phyloP scores from a whole-genome alignment of 2,329 filamentous ascomycete species.

The Colletotrichum euphorbiae region DNA sequence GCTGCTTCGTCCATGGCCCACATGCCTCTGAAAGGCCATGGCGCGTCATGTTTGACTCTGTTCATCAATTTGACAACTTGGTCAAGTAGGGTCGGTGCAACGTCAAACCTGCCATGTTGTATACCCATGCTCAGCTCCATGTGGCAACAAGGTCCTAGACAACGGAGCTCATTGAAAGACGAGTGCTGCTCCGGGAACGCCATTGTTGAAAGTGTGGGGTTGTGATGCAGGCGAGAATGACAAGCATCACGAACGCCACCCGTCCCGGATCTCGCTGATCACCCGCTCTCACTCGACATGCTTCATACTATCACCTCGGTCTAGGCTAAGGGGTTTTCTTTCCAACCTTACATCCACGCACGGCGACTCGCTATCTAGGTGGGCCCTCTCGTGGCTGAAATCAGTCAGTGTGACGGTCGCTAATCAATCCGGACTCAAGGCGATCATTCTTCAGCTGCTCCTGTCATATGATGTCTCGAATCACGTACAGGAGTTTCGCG shows the following conservation, averaged over 20 bases:
- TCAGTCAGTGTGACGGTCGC: too few relatives aligned
- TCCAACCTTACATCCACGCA: background rate
- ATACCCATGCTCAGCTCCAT: background rate
- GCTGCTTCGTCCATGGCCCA: background rate
- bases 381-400: background rate
- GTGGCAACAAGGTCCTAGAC: background rate
- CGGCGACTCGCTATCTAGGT: too few relatives aligned
- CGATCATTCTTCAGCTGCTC: slow-evolving; percentile 21
- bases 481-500: background rate
- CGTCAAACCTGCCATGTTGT: background rate
- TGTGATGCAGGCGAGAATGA: slow-evolving; percentile 1
- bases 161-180: slow-evolving; percentile 5
- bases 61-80: slow-evolving; percentile 9
- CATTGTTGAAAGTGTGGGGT: background rate
- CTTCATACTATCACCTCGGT: background rate
- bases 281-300: background rate
- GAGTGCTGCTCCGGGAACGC: background rate
- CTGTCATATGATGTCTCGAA: slow-evolving; percentile 33
- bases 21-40: background rate
- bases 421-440: background rate
- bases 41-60: slow-evolving; percentile 5
- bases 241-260: slow-evolving; percentile 9
- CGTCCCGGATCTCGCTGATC: slow-evolving; percentile 6
- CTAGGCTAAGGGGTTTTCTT: background rate
- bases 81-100: slow-evolving; percentile 9